phyloP scores from a whole-genome alignment of 2,329 filamentous ascomycete genomes.

The Cladosporium sp. region DNA sequence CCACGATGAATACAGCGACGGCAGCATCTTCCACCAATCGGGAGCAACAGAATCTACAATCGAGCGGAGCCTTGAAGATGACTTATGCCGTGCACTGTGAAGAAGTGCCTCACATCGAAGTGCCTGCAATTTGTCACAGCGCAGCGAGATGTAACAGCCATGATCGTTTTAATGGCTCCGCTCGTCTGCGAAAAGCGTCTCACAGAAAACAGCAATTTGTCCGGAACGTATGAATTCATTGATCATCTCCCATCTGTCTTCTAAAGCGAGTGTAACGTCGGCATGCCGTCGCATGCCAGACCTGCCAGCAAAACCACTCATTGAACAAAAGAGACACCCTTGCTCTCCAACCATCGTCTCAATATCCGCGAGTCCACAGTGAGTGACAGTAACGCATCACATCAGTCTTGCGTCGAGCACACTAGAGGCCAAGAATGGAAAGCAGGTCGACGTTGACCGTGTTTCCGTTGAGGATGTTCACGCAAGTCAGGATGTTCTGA shows the following conservation, averaged over 20 bases:
- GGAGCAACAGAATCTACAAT: no score
- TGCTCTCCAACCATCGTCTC: not conserved
- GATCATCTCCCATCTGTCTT: not conserved
- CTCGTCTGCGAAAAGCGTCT: no score
- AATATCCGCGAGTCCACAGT: not conserved
- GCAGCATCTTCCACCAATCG: no score
- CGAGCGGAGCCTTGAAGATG: no score
- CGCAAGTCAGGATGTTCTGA: not conserved
- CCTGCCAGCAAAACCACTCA: not conserved
- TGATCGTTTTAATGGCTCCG: no score
- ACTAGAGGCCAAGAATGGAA: not conserved
- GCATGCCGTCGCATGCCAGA: constrained; percentile 1
- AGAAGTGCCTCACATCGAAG: no score
- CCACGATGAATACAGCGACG: no score
- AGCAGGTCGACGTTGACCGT: not conserved
- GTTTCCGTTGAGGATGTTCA: not conserved
- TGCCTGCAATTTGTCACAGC: no score
- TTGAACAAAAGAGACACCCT: not conserved
- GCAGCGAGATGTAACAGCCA: no score
- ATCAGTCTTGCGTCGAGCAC: not conserved
- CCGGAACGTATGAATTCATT: not conserved
- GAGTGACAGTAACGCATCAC: not conserved
- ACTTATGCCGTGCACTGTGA: no score
- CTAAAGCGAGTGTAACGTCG: not conserved
- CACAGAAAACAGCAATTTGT: not conserved